Conservation (phyloP, 2,329 filamentous ascomycete species). For the Ascochyta pisi region DNA sequence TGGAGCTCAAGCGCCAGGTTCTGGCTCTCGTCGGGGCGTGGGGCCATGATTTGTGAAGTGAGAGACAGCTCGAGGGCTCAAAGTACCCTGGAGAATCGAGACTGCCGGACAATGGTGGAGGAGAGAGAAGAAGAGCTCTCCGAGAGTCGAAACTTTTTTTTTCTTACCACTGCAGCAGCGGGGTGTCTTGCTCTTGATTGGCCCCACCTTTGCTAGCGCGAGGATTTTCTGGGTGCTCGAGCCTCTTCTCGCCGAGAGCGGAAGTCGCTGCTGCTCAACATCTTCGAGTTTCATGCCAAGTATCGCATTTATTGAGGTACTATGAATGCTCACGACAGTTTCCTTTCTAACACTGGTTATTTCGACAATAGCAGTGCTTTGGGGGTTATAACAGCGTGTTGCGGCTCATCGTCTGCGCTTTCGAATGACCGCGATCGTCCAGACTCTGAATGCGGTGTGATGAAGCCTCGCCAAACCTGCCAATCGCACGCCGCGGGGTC, state of each 20-base stretch:
- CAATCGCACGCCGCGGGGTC: constrained; percentile 26
- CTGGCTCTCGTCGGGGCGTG: constrained; percentile 52
- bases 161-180: constrained; percentile 16
- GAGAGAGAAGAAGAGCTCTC: constrained; percentile 24
- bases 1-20: constrained; percentile 89
- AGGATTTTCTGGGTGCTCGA: not conserved
- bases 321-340: too few relatives aligned
- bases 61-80: constrained; percentile 45
- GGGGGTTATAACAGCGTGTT: not conserved
- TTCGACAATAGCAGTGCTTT: not conserved
- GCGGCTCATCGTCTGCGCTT: not conserved
- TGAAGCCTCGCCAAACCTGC: constrained; percentile 26
- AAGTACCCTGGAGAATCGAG: constrained; percentile 39
- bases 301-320: too few relatives aligned
- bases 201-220: constrained; percentile 3
- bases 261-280: constrained; percentile 9
- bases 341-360: too few relatives aligned
- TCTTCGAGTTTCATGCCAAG: not conserved
- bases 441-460: constrained; percentile 14
- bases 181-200: constrained; percentile 6
- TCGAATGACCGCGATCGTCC: constrained; percentile 6
- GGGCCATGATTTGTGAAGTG: constrained; percentile 40
- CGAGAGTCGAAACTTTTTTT: constrained; percentile 12
- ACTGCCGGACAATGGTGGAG: constrained; percentile 41
- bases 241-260: constrained; percentile 9